A percentile compares a stretch with the other conserved stretches of the same genome.
Conservation (phyloP, 2,329 filamentous ascomycete genomes). For the Microsporum audouinii region DNA sequence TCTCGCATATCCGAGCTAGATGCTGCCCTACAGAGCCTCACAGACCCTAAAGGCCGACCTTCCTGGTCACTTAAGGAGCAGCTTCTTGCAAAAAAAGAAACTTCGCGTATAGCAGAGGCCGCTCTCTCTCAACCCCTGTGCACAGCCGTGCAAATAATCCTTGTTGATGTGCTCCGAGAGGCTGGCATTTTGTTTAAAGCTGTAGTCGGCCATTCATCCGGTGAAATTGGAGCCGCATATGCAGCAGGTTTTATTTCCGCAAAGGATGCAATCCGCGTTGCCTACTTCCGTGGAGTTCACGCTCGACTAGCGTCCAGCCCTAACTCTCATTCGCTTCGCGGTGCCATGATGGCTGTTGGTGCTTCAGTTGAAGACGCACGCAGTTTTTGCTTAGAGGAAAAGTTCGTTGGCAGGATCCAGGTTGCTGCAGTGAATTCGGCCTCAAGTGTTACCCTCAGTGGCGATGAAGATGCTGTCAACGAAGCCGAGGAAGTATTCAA, state of each 20-base stretch:
- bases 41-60: neutral
- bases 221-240: slow-evolving; percentile 42
- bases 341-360: slow-evolving; percentile 42
- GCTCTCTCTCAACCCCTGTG: slow-evolving; percentile 15
- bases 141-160: slow-evolving; percentile 13
- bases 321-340: slow-evolving; percentile 15
- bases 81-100: neutral
- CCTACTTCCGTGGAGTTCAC: slow-evolving; percentile 37
- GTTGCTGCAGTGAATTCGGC: slow-evolving; percentile 34
- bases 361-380: slow-evolving; percentile 28
- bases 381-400: slow-evolving; percentile 17
- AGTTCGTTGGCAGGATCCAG: slow-evolving; percentile 20
- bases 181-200: slow-evolving; percentile 25
- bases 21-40: neutral
- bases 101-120: slow-evolving; percentile 1
- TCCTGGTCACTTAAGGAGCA: slow-evolving; percentile 34
- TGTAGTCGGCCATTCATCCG: slow-evolving; percentile 39
- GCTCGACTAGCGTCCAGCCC: slow-evolving; percentile 14
- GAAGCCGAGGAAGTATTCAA: slow-evolving; percentile 23
- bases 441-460: slow-evolving; percentile 35
- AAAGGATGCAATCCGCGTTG: slow-evolving; percentile 33
- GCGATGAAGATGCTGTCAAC: slow-evolving; percentile 29
- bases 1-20: neutral
- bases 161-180: slow-evolving; percentile 11
- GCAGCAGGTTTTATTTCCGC: slow-evolving; percentile 36